These are phyloP conservation scores for Fusarium sp. DNA, from an alignment of 2,329 filamentous ascomycete species.

Conservation along the genomic window DNA sequence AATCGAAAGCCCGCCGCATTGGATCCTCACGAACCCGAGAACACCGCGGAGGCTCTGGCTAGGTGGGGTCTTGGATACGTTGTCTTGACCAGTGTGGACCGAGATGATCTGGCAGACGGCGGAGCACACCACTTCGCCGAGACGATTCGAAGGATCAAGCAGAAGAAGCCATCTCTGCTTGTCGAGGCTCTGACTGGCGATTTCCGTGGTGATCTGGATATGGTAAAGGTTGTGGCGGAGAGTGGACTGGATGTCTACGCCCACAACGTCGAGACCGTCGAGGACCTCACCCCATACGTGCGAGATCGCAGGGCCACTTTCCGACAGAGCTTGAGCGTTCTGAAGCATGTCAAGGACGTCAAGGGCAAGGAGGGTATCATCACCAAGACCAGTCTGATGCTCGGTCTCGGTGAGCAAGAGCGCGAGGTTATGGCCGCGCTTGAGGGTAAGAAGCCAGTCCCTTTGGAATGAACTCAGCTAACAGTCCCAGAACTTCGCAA, in stretches of 20 bases:
- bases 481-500: conserved; percentile 74
- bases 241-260: conserved; percentile 96
- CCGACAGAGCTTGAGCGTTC: conserved; percentile 82
- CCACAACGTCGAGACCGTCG: conserved; percentile 96
- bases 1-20: conserved; percentile 78
- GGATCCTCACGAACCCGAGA: conserved; percentile 95
- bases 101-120: conserved; percentile 90
- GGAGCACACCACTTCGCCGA: conserved; percentile 92
- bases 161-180: conserved; percentile 78
- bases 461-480: conserved; percentile 11
- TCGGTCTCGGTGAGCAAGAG: conserved; percentile 93
- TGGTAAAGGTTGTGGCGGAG: conserved; percentile 84
- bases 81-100: conserved; percentile 91
- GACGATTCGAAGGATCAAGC: conserved; percentile 94
- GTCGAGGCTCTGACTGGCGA: conserved; percentile 91
- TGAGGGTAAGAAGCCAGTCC: conserved; percentile 60
- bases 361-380: conserved; percentile 77
- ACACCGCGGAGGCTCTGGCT: conserved; percentile 91
- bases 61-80: conserved; percentile 97
- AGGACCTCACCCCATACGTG: conserved; percentile 88
- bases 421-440: conserved; percentile 84
- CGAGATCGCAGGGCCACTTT: conserved; percentile 92
- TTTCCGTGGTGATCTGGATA: conserved; percentile 84
- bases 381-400: conserved; percentile 99
- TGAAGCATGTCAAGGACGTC: conserved; percentile 83